Percentiles rank a stretch among this genome's conserved stretches.
Evolutionary conservation across 2,329 filamentous ascomycete species (phyloP).

Genomic region (Fusarium tanahbumbuense): DNA sequence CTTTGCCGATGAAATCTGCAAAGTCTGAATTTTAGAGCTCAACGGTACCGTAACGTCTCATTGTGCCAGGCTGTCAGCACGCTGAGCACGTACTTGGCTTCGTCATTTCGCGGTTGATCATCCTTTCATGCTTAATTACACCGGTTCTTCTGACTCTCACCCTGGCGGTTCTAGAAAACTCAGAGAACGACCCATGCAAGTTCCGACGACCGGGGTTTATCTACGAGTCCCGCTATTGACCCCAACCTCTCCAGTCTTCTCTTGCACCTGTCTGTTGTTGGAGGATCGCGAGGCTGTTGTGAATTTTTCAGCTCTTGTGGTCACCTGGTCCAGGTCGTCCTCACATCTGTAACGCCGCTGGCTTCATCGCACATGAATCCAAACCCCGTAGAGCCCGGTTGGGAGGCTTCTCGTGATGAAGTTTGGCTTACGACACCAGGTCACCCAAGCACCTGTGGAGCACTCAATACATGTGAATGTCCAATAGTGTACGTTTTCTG

Average conservation of each 20-base stretch:
- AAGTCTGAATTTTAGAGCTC: slow-evolving; percentile 14
- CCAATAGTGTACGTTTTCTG: slow-evolving; percentile 28
- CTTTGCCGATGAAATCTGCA: slow-evolving; percentile 1
- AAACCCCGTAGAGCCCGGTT: slow-evolving; percentile 6
- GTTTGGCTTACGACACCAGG: slow-evolving; percentile 17
- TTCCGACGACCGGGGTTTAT: slow-evolving; percentile 23
- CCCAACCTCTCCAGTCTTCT: slow-evolving; percentile 12
- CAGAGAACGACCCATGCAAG: slow-evolving; percentile 30
- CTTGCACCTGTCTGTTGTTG: not conserved
- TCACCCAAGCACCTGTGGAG: slow-evolving; percentile 28
- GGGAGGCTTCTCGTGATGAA: slow-evolving; percentile 6
- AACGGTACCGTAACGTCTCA: slow-evolving; percentile 8
- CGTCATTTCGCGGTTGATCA: slow-evolving; percentile 30
- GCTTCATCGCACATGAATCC: slow-evolving; percentile 9
- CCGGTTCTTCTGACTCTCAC: slow-evolving; percentile 32
- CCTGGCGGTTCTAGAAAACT: slow-evolving; percentile 40
- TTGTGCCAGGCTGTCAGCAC: not conserved
- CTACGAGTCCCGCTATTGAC: slow-evolving; percentile 12
- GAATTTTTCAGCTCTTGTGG: not conserved
- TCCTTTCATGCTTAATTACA: slow-evolving; percentile 42
- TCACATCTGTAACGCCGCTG: slow-evolving; percentile 4
- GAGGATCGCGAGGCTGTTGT: not conserved
- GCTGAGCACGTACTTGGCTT: not conserved
- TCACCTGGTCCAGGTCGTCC: slow-evolving; percentile 7
- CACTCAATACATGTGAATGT: slow-evolving; percentile 25